Evolutionary conservation across 768 basidiomycete genomes (phyloP), one percentile per base, ranked within the genome.

Genomic region (Hortiboletus campestris): DNA sequence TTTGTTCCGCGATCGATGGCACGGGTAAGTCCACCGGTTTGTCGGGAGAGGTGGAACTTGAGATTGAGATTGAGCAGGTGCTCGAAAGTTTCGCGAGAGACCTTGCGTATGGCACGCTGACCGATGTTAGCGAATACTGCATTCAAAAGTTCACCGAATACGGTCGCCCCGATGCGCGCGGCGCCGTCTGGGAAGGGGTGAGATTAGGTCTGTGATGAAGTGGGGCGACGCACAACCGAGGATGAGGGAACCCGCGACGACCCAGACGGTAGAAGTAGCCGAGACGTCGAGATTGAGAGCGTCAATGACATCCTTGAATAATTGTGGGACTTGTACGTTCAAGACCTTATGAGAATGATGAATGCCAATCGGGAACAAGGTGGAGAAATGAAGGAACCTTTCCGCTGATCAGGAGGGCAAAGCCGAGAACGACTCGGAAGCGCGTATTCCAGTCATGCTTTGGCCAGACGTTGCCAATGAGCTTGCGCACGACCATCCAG

Each of bases 1-100:
- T 98, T 99, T 32, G 97, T 98, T 32, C 97, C 97, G 14, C 97
- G 82, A 69, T 99, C 97, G 61, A 99, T 98, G 6, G 97, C 97
- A 41, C 97, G 78, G 2, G 94, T 98, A 43, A 99, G 78, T 2
- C 97, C 97, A 28, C 97, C 97, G 0, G 97, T 99, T 67, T 98
- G 96, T 35, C 96, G 75, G 17, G 88, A 85, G 31, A 98, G 79
- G 66, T 99, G 97, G 72, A 98, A 99, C 48, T 83, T 85, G 70
- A 98, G 80, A 64, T 97, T 91, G 63, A 98, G 81, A 67, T 91
- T 83, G 57, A 99, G 79, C 14, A 99, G 74, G 67, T 99, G 97
- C 56, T 91, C 88, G 59, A 99, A 99, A 0, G 96, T 98, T 62
- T 94, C 88, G n/a, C 90, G 78, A 2, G 97, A 95, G 44, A 98